Evolutionary conservation across 2,329 filamentous ascomycete genomes (phyloP).

Genomic region (Apiospora kogelbergensis): DNA sequence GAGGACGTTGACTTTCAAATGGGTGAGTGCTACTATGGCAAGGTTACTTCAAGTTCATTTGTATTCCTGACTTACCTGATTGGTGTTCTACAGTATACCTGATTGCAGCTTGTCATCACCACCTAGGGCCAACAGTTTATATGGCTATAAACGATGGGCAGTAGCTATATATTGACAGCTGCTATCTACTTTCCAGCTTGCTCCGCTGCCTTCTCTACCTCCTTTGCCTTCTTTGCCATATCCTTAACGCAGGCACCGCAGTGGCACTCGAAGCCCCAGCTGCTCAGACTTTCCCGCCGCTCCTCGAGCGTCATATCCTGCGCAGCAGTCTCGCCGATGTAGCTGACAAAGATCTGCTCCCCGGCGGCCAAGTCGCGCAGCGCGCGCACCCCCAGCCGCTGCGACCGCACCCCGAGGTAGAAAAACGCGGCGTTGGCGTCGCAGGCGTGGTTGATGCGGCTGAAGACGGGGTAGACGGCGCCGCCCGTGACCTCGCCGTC

Average conservation of each 20-base stretch:
- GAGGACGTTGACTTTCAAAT: too few species aligned
- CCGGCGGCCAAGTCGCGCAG: not conserved
- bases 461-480: not conserved
- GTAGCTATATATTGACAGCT: not conserved
- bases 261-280: not conserved
- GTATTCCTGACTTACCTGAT: not conserved
- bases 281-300: not conserved
- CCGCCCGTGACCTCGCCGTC: not conserved
- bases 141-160: not conserved
- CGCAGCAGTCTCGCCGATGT: not conserved
- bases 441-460: conserved; percentile 1
- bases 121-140: not conserved
- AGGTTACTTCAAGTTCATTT: not conserved
- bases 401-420: not conserved
- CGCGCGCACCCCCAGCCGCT: not conserved
- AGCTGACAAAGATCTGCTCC: not conserved
- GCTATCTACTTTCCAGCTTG: not conserved
- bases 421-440: not conserved
- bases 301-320: not conserved
- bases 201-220: not conserved
- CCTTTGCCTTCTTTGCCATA: not conserved
- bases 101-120: not conserved
- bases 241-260: not conserved
- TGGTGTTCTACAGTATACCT: not conserved
- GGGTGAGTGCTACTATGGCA: not conserved